Base-by-base conservation (phyloP, 768 basidiomycete species). In the Xanthoconium stramineum region DNA sequence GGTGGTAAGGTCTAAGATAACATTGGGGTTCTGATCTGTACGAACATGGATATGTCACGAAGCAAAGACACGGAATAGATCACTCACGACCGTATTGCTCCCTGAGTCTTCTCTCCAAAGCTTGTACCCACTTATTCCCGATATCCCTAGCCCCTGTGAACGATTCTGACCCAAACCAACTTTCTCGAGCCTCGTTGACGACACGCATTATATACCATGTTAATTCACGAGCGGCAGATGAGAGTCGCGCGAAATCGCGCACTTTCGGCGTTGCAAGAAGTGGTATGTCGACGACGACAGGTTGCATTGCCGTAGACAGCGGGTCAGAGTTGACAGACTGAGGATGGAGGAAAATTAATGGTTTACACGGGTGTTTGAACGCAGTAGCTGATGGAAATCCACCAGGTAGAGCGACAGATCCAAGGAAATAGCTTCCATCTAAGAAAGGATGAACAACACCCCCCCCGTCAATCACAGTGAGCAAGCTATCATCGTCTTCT, bases 401-500 rank as follows among this genome's bases (percentile, higher is more conserved):
- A 82, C 58, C 29, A 64, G 65, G 58, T 32, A 66, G 58, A 57
- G 58, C 44, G 33, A 87, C 69, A 20, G 74, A 68, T 28, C 91
- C 91, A 37, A 93, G 74, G 33, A 83, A 81, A 70, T 86, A 93
- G 58, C 80, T 82, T 15, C 91, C 91, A 64, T 93, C 90, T 46
- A 92, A 75, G 72, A 84, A 92, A 59, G 73, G 80, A 67, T 85
- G 80, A 38, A 91, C 66, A 53, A 69, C 69, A 6, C 91, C 89
- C 19, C 69, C 57, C 50, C 78, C 74, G 63, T 90, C 88, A 15
- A 84, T 68, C 42, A 84, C 78, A 32, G 79, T 75, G 19, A 93
- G 74, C 52, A 93, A 73, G 62, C 88, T 90, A 54, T 86, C 83
- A 32, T 79, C 65, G 62, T 83, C 83, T 57, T 81, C 78, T 24